Evolutionary conservation across 2,329 filamentous ascomycete genomes (phyloP), one percentile per base, ranked within the genome.

Genomic region (Diaporthe humulicola): DNA sequence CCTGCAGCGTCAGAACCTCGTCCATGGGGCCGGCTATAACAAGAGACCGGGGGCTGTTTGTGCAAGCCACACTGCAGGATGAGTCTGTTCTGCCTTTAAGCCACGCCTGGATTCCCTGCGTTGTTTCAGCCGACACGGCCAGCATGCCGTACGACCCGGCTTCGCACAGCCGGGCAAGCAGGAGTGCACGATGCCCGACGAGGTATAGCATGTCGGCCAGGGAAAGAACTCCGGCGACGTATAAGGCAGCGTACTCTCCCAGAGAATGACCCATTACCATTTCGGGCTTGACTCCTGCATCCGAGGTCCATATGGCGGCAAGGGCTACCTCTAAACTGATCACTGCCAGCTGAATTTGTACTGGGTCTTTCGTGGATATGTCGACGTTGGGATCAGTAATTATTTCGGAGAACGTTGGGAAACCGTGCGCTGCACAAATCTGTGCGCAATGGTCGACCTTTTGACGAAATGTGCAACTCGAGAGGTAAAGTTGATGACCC

Each of bases 191-290:
- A 66, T 84, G 78, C 15, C 90, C 90, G 58, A 92, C 90, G 4
- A 93, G 83, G 58, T 88, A 88, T 38, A 93, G 84, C 80, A 90
- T 89, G 80, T 92, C 90, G 73, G 86, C 84, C 30, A 86, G 87
- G 17, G 89, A 90, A 60, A 92, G 84, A 57, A 92, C 89, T 71
- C 89, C 90, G 73, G 90, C 88, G 61, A 89, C 86, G 77, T 90
- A 86, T 3, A 92, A 85, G 42, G 93, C 93, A 50, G 93, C 92
- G 79, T 94, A 95, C 82, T 95, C 93, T 71, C 93, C 93, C 38
- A 95, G 85, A 78, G 92, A 94, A 82, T 91, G 90, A 25, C 90
- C 90, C 19, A 91, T 81, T 1, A 91, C 89, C 8, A 85, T 89
- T 22, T 88, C 86, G n/a, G 67, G 67, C 4, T 22, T 38, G 7